Percentiles rank a stretch among this genome's conserved stretches.
These are phyloP conservation scores for Taxillus chinensis DNA, from an alignment of 164 flowering plant genomes.

Conservation along the genomic window DNA sequence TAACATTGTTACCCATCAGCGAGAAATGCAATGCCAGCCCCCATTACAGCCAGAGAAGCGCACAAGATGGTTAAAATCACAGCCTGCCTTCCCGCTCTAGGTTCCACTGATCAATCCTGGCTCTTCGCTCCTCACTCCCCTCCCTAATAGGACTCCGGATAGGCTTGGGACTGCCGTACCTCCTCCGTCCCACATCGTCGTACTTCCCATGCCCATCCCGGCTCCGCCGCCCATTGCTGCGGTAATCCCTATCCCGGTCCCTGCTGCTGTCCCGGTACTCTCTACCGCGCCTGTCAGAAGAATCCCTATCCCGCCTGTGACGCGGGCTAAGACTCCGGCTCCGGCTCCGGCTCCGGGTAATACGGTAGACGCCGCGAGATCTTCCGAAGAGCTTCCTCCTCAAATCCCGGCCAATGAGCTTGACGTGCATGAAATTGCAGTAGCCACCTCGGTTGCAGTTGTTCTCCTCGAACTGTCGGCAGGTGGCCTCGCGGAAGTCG, in stretches of 20 bases:
- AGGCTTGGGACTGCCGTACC: slow-evolving; percentile 18
- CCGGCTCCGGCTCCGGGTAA: slow-evolving; percentile 31
- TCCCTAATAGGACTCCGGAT: slow-evolving; percentile 50
- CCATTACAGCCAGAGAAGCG: no score
- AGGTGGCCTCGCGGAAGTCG: slow-evolving; percentile 67
- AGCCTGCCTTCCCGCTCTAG: slow-evolving; percentile 48
- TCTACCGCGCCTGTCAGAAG: no score
- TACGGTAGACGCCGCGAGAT: slow-evolving; percentile 28
- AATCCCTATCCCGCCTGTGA: slow-evolving; percentile 19
- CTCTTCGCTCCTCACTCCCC: slow-evolving; percentile 71
- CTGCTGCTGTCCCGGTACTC: no score
- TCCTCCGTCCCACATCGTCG: slow-evolving; percentile 24
- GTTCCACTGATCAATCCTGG: slow-evolving; percentile 77
- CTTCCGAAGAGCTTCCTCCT: slow-evolving; percentile 54
- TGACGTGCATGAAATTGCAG: slow-evolving; percentile 73
- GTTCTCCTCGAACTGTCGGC: slow-evolving; percentile 71
- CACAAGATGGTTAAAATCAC: no score
- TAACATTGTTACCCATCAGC: no score
- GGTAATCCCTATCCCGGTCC: slow-evolving; percentile 21
- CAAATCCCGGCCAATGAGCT: slow-evolving; percentile 52
- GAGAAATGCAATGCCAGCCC: no score
- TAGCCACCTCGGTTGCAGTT: slow-evolving; percentile 71
- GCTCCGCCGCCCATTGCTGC: slow-evolving; percentile 25
- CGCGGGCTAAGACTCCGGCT: slow-evolving; percentile 48
- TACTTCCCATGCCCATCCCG: slow-evolving; percentile 23